phyloP scores from a whole-genome alignment of 2,329 filamentous ascomycete species.

The Aspergillus transmontanensis region DNA sequence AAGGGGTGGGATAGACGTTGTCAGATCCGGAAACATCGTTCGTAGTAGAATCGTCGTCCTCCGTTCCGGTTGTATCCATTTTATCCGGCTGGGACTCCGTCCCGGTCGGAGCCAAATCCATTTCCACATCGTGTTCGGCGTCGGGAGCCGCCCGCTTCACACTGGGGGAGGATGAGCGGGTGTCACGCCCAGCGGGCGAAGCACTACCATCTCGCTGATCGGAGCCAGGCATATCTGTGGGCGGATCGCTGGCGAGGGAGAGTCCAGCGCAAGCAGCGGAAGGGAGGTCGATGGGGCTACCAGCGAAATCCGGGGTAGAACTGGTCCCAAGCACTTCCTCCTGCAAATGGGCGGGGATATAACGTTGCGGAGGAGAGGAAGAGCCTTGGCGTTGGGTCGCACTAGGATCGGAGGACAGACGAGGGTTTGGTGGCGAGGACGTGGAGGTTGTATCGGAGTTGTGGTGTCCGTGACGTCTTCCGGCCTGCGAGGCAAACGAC shows the following conservation, averaged over 20 bases:
- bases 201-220: constrained; percentile 30
- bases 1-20: constrained; percentile 40
- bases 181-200: constrained; percentile 27
- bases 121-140: constrained; percentile 30
- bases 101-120: constrained; percentile 22
- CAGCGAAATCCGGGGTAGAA: constrained; percentile 33
- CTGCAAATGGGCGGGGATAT: constrained; percentile 60
- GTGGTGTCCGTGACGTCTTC: constrained; percentile 37
- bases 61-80: constrained; percentile 49
- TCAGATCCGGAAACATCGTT: constrained; percentile 36
- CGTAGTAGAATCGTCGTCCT: constrained; percentile 31
- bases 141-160: constrained; percentile 40
- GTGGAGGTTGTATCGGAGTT: constrained; percentile 27
- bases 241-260: constrained; percentile 49
- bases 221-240: constrained; percentile 47
- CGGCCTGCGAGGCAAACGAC: constrained; percentile 35
- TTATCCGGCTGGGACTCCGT: constrained; percentile 29
- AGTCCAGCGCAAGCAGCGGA: constrained; percentile 57
- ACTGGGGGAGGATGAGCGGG: constrained; percentile 36
- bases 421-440: constrained; percentile 25
- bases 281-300: constrained; percentile 44
- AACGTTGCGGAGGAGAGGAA: constrained; percentile 44
- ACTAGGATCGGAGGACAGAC: constrained; percentile 25
- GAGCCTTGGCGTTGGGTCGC: constrained; percentile 29
- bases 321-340: constrained; percentile 48